Conservation (phyloP, 2,329 filamentous ascomycete genomes). For the Verticillium albo-atrum region DNA sequence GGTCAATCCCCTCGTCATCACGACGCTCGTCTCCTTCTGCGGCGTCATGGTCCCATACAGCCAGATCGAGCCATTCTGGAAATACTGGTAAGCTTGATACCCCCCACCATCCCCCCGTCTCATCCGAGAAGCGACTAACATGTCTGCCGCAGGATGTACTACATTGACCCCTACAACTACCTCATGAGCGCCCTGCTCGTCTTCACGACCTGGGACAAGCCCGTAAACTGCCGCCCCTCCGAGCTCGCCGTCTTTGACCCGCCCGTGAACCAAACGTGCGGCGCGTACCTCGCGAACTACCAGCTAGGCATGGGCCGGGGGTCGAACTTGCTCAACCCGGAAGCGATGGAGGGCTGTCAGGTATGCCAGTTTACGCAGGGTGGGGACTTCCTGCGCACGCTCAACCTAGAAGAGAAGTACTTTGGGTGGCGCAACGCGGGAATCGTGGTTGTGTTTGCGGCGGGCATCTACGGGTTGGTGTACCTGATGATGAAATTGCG, state of each 20-base stretch:
- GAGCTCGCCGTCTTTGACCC: slow-evolving; percentile 59
- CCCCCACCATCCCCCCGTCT: neutral
- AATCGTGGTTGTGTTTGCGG: slow-evolving; percentile 50
- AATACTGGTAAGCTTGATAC: slow-evolving; percentile 16
- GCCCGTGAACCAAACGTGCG: slow-evolving; percentile 55
- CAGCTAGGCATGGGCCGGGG: slow-evolving; percentile 34
- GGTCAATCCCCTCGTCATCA: slow-evolving; percentile 39
- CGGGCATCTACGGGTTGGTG: slow-evolving; percentile 46
- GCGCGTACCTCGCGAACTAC: slow-evolving; percentile 52
- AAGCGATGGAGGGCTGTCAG: slow-evolving; percentile 47
- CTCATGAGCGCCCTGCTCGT: slow-evolving; percentile 59
- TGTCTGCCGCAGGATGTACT: slow-evolving; percentile 56
- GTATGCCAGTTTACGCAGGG: slow-evolving; percentile 58
- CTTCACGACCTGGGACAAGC: slow-evolving; percentile 47
- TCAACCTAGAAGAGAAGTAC: slow-evolving; percentile 56
- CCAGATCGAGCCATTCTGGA: slow-evolving; percentile 18
- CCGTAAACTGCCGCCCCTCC: slow-evolving; percentile 46
- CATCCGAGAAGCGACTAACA: neutral
- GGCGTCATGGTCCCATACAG: slow-evolving; percentile 18
- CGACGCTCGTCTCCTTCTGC: slow-evolving; percentile 27
- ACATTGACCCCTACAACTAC: slow-evolving; percentile 64
- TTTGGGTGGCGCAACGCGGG: slow-evolving; percentile 64
- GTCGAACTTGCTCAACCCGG: slow-evolving; percentile 55
- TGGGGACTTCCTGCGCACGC: slow-evolving; percentile 51
- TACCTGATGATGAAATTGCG: slow-evolving; percentile 41